Percentiles rank a stretch among this genome's conserved stretches.
phyloP scores from a whole-genome alignment of 2,329 filamentous ascomycete genomes.

The Microsporum canis region DNA sequence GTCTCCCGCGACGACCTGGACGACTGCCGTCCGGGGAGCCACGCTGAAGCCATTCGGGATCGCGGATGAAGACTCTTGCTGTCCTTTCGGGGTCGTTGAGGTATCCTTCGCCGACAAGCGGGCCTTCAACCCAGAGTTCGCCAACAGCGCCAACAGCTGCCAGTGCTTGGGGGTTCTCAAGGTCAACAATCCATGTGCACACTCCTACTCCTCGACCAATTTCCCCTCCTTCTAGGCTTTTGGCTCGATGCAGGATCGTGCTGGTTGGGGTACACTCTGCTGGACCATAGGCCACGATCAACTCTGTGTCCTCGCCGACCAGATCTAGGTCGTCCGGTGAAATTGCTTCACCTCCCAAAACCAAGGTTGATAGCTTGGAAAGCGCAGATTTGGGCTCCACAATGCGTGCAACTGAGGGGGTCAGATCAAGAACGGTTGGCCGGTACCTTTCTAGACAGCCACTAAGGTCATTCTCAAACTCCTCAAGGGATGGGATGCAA shows the following conservation, averaged over 20 bases:
- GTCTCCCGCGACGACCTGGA: slow-evolving; percentile 14
- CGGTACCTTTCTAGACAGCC: slow-evolving; percentile 40
- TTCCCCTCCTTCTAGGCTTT: slow-evolving; percentile 29
- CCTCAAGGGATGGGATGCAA: slow-evolving; percentile 44
- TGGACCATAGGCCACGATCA: slow-evolving; percentile 29
- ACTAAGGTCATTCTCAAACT: slow-evolving; percentile 40
- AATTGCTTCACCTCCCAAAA: slow-evolving; percentile 21
- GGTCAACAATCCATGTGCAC: slow-evolving; percentile 18
- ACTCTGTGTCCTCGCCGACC: slow-evolving; percentile 20
- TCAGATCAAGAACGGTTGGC: slow-evolving; percentile 47
- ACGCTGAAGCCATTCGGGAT: neutral
- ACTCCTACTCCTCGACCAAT: slow-evolving; percentile 14
- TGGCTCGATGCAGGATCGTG: slow-evolving; percentile 26
- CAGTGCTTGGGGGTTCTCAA: slow-evolving; percentile 13
- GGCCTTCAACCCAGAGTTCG: slow-evolving; percentile 32
- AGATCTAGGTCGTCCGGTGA: slow-evolving; percentile 16
- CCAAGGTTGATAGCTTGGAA: slow-evolving; percentile 27
- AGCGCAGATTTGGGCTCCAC: slow-evolving; percentile 34
- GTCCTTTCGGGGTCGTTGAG: slow-evolving; percentile 18
- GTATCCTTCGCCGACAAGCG: slow-evolving; percentile 29
- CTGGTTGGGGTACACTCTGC: slow-evolving; percentile 26
- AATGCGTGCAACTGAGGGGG: slow-evolving; percentile 45
- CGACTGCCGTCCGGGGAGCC: neutral
- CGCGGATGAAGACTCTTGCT: slow-evolving; percentile 12
- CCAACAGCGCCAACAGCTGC: slow-evolving; percentile 29